phyloP scores from a whole-genome alignment of 2,329 filamentous ascomycete genomes.

The Lachnellula cervina region DNA sequence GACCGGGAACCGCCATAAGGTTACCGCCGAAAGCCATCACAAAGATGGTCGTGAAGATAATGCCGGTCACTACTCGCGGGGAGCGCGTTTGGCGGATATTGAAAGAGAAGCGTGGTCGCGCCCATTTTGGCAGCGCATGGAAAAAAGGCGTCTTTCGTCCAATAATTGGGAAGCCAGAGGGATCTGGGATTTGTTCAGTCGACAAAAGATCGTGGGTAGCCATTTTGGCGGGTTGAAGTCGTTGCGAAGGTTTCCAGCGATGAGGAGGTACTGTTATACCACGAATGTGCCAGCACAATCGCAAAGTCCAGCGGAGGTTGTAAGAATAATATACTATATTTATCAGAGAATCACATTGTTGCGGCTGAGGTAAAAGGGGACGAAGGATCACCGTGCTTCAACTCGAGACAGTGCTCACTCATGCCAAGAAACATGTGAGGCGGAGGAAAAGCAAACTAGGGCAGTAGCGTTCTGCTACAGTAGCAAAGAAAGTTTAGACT shows the following conservation, averaged over 20 bases:
- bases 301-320: not conserved
- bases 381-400: no score
- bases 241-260: not conserved
- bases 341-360: no score
- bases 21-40: constrained; percentile 27
- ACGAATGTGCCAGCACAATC: not conserved
- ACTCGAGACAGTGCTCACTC: no score
- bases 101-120: not conserved
- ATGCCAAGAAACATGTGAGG: no score
- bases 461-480: no score
- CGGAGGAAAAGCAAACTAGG: no score
- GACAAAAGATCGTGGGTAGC: not conserved
- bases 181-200: not conserved
- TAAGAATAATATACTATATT: not conserved
- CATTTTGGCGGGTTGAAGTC: not conserved
- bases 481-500: no score
- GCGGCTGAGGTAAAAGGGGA: no score
- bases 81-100: constrained; percentile 14
- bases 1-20: constrained; percentile 32
- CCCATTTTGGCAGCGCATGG: not conserved
- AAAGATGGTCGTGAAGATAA: constrained; percentile 32
- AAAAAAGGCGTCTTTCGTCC: not conserved
- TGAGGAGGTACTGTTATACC: not conserved
- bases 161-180: not conserved
- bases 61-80: constrained; percentile 29